phyloP scores from a whole-genome alignment of 176 grass and related monocot genomes.

The Saccharum officinarum region DNA sequence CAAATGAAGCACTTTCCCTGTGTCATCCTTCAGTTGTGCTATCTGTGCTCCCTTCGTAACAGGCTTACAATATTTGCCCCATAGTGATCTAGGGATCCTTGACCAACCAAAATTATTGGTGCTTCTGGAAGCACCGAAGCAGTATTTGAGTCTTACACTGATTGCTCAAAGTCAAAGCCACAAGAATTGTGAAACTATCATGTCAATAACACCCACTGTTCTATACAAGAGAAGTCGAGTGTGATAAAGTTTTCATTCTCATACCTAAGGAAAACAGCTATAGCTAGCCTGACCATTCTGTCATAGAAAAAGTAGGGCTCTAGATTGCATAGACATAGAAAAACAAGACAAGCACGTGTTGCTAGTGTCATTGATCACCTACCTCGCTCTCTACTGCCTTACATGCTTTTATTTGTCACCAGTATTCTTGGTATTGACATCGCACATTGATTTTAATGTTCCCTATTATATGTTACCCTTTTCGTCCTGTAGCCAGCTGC shows the following conservation, averaged over 20 bases:
- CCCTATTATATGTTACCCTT: slow-evolving; percentile 10
- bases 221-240: neutral
- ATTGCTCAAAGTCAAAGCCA: slow-evolving; percentile 17
- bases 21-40: neutral
- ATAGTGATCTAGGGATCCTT: neutral
- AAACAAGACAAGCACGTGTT: slow-evolving; percentile 3
- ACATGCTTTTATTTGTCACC: slow-evolving; percentile 14
- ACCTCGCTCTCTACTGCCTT: neutral
- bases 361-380: neutral
- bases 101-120: slow-evolving; percentile 14
- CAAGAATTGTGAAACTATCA: slow-evolving; percentile 6
- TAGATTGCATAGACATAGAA: neutral
- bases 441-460: slow-evolving; percentile 3
- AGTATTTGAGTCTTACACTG: neutral
- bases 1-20: slow-evolving; percentile 14
- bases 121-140: neutral
- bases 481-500: slow-evolving; percentile 61
- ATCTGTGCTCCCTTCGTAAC: neutral
- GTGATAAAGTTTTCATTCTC: neutral
- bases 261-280: slow-evolving; percentile 1
- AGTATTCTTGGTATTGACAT: neutral
- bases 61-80: neutral
- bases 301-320: slow-evolving; percentile 17
- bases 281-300: slow-evolving; percentile 10
- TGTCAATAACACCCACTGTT: neutral